Base-by-base conservation (phyloP, 441 rosid genomes). In the Mallotus repandus region DNA sequence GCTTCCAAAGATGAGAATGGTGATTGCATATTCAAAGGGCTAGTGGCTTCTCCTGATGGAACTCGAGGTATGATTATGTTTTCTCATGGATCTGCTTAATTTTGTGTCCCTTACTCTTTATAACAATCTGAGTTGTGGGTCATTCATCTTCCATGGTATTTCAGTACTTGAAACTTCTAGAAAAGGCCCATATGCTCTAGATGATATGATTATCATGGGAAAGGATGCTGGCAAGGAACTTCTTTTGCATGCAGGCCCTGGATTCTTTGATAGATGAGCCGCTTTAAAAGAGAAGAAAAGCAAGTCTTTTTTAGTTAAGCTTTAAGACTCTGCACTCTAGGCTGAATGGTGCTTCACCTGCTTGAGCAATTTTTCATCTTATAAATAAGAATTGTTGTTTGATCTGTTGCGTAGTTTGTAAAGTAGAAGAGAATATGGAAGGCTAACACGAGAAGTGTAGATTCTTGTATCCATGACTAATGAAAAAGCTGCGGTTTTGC, bases 21-120 rank as follows among this genome's bases (percentile, higher is more conserved):
- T 61, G 83, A 88, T 74, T 96, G 99, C 81, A 22, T 90, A 70
- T 96, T 96, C 80, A 88, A 83, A 81, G 98, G 99, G 52, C 81
- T 96, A 78, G 97, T 96, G 60, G 98, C 99, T 43, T 90, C 99
- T 13, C 97, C 99, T 11, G 96, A 96, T 59, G 99, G 99, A 75
- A 88, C 86, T 57, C 83, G 83, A 5, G 97, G 99, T 96, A 86
- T 69, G 82, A 38, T 46, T 71, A 25, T 55, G 25, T 11, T 25
- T 61, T 11, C 19, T 64, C 4, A 56, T 35, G 29, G 38, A 41
- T 18, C 2, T 32, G 32, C 16, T 22, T 18, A 11, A 10, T 48
- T 10, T 22, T 3, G 0, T 55, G 29, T 12, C 1, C 5, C 4
- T 52, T 76, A 18, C 43, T 56, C 57, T 25, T 18, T 46, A 19